Evolutionary conservation across 2,329 filamentous ascomycete genomes (phyloP).

Genomic region (Didymella lethalis): DNA sequence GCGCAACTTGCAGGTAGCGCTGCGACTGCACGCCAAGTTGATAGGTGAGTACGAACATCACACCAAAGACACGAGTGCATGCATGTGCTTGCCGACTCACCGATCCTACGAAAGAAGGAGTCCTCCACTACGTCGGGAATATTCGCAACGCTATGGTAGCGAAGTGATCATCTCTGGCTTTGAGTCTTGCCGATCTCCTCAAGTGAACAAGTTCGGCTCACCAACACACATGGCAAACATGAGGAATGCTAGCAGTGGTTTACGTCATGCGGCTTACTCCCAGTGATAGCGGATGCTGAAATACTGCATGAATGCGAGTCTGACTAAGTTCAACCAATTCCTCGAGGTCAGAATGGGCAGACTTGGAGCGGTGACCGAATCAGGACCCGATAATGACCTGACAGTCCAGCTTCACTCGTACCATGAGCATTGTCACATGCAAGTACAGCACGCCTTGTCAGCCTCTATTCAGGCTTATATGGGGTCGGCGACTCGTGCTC

Average conservation of each 20-base stretch:
- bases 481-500: slow-evolving; percentile 21
- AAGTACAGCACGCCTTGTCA: slow-evolving; percentile 16
- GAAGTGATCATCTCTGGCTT: background rate
- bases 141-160: background rate
- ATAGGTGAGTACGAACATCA: background rate
- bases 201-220: background rate
- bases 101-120: background rate
- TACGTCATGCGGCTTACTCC: slow-evolving; percentile 2
- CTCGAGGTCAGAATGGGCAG: background rate
- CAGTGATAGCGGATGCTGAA: background rate
- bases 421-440: slow-evolving; percentile 4
- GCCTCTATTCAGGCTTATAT: slow-evolving; percentile 20
- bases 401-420: background rate
- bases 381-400: background rate
- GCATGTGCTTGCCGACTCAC: background rate
- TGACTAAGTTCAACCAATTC: background rate
- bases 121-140: background rate
- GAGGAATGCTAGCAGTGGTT: background rate
- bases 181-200: background rate
- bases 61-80: background rate
- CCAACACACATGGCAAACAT: background rate
- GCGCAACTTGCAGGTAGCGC: background rate
- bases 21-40: background rate
- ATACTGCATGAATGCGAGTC: background rate
- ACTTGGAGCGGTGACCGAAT: background rate